Evolutionary conservation across 768 basidiomycete species (phyloP).

Genomic region (Saitozyma podzolica): DNA sequence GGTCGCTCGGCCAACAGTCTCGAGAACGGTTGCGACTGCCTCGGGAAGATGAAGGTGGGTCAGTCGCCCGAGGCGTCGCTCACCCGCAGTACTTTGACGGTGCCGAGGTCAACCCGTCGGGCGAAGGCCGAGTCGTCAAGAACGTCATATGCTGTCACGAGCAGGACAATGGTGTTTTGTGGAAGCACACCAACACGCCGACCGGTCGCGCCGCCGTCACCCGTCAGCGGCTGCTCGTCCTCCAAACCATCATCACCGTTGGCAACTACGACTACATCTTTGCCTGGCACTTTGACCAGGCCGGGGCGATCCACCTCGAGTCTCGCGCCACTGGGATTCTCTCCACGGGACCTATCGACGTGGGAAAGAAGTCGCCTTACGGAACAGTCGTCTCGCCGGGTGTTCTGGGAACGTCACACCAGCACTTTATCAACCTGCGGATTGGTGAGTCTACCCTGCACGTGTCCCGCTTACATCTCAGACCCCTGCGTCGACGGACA

Average conservation of each 20-base stretch:
- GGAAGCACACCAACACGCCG: slow-evolving; percentile 49
- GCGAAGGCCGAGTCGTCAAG: slow-evolving; percentile 19
- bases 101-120: slow-evolving; percentile 19
- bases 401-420: slow-evolving; percentile 37
- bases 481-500: slow-evolving; percentile 43
- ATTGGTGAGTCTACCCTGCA: slow-evolving; percentile 10
- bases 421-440: slow-evolving; percentile 40
- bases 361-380: slow-evolving; percentile 36
- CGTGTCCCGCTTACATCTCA: not conserved
- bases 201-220: slow-evolving; percentile 37
- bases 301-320: slow-evolving; percentile 43
- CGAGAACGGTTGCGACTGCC: slow-evolving; percentile 31
- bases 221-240: slow-evolving; percentile 40
- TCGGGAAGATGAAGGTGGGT: slow-evolving; percentile 9
- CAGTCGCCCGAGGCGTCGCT: slow-evolving; percentile 29
- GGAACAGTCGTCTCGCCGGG: slow-evolving; percentile 40
- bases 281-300: slow-evolving; percentile 41
- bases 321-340: slow-evolving; percentile 48
- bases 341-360: slow-evolving; percentile 34
- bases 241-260: slow-evolving; percentile 47
- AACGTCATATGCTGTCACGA: slow-evolving; percentile 48
- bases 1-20: slow-evolving; percentile 33
- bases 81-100: slow-evolving; percentile 28
- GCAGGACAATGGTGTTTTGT: slow-evolving; percentile 48
- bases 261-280: slow-evolving; percentile 43